Evolutionary conservation across 1,284 basidiomycete genomes (phyloP), one percentile per base, ranked within the genome.

Genomic region (Coniophora puteana): DNA sequence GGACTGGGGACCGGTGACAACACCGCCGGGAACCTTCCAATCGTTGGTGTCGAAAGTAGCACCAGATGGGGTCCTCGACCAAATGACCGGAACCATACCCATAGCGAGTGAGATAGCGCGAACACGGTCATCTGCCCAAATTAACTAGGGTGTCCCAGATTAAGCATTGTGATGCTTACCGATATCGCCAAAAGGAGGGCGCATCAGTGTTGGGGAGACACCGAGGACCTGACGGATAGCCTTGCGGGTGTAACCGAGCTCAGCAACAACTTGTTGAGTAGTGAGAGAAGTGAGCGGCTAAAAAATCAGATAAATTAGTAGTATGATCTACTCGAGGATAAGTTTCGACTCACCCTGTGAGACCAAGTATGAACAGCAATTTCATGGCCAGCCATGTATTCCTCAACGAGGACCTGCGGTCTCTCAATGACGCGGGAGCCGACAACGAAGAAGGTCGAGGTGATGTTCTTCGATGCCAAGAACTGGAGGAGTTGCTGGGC

Each of bases 211-310:
- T 2, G 91, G 90, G 5, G 88, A 89, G 20, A 93, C 84, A 52
- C 90, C 89, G 45, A 89, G 68, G 20, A 84, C 74, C 4, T 54
- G 52, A 53, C 83, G 78, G 66, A 98, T 95, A 40, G 84, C 80
- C 66, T 91, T 81, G 50, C 84, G 86, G 44, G 91, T 89, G 87
- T 90, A 97, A 34, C 89, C 93, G 36, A 98, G 74, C 65, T 97
- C 93, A 18, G 93, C 93, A 16, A 97, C 90, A 46, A 97, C 80
- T 68, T 96, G 72, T 57, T 81, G 83, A 58, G 83, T 98, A 35
- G 89, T 83, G 46, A 93, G 71, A 26, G 80, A 79, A 11, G 94
- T 98, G 27, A 93, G 71, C 45, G 76, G 74, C 84, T 83, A 47
- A 25, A 14, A 12, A 43, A 37, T n/a, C 12, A 47, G 40, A 45